Base-by-base conservation (phyloP, 768 basidiomycete genomes). In the Mrakia blollopis region DNA sequence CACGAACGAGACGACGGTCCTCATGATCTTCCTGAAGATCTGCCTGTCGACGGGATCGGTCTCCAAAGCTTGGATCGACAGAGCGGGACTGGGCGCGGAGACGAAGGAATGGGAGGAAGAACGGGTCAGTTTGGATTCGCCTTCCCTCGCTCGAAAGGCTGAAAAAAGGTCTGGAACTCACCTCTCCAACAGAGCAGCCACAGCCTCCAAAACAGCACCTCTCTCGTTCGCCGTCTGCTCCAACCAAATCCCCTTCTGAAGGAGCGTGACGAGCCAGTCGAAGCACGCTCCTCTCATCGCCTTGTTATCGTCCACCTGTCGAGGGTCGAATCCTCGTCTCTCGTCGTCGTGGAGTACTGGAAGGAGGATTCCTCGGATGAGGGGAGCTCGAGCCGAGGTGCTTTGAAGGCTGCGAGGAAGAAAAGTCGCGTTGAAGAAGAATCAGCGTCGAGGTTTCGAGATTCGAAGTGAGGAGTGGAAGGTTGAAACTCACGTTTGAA, bases 121-220 rank as follows among this genome's bases (percentile, higher is more conserved):
- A 4, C 44, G 47, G 7, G 47, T 50, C 3, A 21, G 47, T 21
- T 21, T 18, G 2, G 78, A 25, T 1, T 9, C 52, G 13, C 18
- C 32, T 11, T 14, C 14, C 4, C 1, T 18, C 5, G 8, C 3
- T 37, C 23, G 52, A 52, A 6, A 7, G n/a, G n/a, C 9, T 14
- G 62, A 32, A 16, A 44, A 25, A 18, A 62, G 4, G 5, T 23
- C 5, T 23, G 30, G 35, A 28, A 52, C 79, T 78, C 39, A 85
- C 84, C 84, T 84, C 75, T 86, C 85, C 10, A 85, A 77, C 3
- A 85, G 80, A 0, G 81, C 80, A 0, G 84, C 83, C 0, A 86
- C 80, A 6, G 83, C 84, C 67, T 86, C 85, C 11, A 86, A 79
- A 69, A 84, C 84, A 1, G 84, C 84, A 0, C 85, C 85, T 41